Conservation (phyloP, 495 filamentous ascomycete genomes). For the Filosporella fistucella region DNA sequence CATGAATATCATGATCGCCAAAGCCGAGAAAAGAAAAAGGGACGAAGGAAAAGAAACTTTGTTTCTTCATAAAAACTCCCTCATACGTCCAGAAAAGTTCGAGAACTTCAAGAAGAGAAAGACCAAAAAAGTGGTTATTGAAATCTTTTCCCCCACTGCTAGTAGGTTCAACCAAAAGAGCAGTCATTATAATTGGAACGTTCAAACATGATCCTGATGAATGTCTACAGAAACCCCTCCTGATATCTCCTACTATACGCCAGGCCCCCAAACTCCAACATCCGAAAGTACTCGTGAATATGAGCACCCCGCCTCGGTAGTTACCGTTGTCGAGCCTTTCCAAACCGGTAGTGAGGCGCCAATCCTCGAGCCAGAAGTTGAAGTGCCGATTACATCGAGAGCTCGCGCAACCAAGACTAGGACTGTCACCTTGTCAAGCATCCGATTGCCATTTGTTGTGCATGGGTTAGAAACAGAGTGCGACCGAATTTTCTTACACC, state of each 20-base stretch:
- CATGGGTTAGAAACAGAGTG: conserved; percentile 81
- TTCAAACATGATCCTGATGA: too few species aligned
- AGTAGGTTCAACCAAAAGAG: too few species aligned
- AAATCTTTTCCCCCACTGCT: neutral
- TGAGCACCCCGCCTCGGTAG: too few species aligned
- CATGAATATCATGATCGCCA: conserved; percentile 5
- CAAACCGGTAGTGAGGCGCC: too few species aligned
- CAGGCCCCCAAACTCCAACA: too few species aligned
- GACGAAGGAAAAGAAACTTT: neutral
- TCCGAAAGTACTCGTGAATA: too few species aligned
- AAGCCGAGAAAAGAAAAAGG: neutral
- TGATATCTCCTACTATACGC: too few species aligned
- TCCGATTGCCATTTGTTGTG: conserved; percentile 72
- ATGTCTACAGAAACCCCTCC: too few species aligned
- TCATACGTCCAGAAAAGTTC: neutral
- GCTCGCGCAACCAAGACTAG: conserved; percentile 14
- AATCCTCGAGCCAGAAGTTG: conserved; percentile 25
- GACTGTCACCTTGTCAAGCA: conserved; percentile 23
- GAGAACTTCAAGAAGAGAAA: conserved; percentile 9
- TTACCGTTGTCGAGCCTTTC: too few species aligned
- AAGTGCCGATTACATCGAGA: conserved; percentile 27
- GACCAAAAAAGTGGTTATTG: neutral
- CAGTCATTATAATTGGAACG: too few species aligned
- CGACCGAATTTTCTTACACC: conserved; percentile 78
- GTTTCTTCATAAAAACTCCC: neutral